Conservation (phyloP, 2,329 filamentous ascomycete species). For the Stagonosporopsis vannaccii region DNA sequence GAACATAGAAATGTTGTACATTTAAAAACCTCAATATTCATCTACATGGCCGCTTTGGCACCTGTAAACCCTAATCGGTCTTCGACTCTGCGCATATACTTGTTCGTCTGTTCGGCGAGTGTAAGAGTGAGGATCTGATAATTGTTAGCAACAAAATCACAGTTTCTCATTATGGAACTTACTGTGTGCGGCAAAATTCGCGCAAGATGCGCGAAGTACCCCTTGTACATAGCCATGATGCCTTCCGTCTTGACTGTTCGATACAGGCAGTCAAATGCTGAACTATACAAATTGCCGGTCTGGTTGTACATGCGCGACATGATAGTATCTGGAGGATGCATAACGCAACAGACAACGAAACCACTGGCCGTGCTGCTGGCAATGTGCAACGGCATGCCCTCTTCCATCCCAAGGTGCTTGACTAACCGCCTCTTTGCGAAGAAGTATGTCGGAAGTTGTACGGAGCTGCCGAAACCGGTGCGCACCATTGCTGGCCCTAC, state of each 20-base stretch:
- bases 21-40: not conserved
- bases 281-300: slow-evolving; percentile 93
- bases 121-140: slow-evolving; percentile 83
- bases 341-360: slow-evolving; percentile 95
- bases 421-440: slow-evolving; percentile 89
- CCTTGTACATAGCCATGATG: slow-evolving; percentile 93
- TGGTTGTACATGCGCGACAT: slow-evolving; percentile 99
- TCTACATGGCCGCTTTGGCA: slow-evolving; percentile 4
- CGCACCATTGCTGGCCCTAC: slow-evolving; percentile 94
- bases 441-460: slow-evolving; percentile 97
- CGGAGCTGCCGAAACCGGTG: slow-evolving; percentile 93
- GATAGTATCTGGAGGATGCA: slow-evolving; percentile 99
- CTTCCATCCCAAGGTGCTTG: slow-evolving; percentile 84
- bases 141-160: slow-evolving; percentile 22
- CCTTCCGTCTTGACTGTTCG: slow-evolving; percentile 94
- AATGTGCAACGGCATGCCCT: slow-evolving; percentile 87
- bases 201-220: slow-evolving; percentile 92
- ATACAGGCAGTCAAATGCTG: slow-evolving; percentile 88
- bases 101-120: slow-evolving; percentile 96
- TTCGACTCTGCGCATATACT: slow-evolving; percentile 84
- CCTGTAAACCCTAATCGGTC: slow-evolving; percentile 57
- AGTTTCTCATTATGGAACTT: slow-evolving; percentile 30
- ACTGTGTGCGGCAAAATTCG: slow-evolving; percentile 92
- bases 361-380: slow-evolving; percentile 88
- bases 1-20: slow-evolving; percentile 8